Conservation (phyloP, 2,329 filamentous ascomycete genomes). For the Fusarium dimerum region DNA sequence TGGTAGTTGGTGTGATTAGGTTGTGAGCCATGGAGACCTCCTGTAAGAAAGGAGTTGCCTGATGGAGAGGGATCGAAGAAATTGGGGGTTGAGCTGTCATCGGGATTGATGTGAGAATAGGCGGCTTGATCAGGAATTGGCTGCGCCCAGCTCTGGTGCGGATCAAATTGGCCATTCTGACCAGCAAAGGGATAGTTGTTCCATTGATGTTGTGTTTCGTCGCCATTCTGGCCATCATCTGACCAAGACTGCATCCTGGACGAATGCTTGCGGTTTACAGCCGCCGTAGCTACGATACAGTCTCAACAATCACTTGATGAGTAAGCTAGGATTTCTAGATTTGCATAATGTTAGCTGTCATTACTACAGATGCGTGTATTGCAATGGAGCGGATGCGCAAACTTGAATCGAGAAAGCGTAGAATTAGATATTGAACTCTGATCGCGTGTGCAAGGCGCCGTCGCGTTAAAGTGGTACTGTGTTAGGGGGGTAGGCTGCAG, state of each 20-base stretch:
- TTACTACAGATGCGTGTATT: conserved; percentile 18
- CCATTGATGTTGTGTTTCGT: conserved; percentile 38
- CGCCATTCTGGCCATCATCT: conserved; percentile 38
- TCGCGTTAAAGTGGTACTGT: not conserved
- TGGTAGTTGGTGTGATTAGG: conserved; percentile 34
- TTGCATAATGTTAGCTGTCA: conserved; percentile 32
- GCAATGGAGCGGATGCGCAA: conserved; percentile 15
- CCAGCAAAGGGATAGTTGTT: conserved; percentile 35
- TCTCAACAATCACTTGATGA: conserved; percentile 24
- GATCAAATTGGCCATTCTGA: conserved; percentile 41
- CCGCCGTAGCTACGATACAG: conserved; percentile 22
- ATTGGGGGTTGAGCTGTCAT: conserved; percentile 33
- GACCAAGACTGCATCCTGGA: conserved; percentile 45
- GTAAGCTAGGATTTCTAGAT: conserved; percentile 32
- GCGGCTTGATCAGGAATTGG: conserved; percentile 34
- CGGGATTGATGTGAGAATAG: conserved; percentile 35
- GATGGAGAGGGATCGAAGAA: conserved; percentile 38
- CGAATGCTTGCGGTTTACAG: conserved; percentile 21
- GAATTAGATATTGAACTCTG: conserved; percentile 15
- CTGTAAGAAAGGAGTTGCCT: conserved; percentile 35
- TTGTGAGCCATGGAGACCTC: conserved; percentile 32
- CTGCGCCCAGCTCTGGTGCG: conserved; percentile 41
- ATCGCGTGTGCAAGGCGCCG: not conserved
- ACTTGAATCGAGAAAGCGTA: conserved; percentile 17
- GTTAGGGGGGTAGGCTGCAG: conserved; percentile 10